Evolutionary conservation across 2,329 filamentous ascomycete species (phyloP).

Genomic region (Pseudogymnoascus sp.): DNA sequence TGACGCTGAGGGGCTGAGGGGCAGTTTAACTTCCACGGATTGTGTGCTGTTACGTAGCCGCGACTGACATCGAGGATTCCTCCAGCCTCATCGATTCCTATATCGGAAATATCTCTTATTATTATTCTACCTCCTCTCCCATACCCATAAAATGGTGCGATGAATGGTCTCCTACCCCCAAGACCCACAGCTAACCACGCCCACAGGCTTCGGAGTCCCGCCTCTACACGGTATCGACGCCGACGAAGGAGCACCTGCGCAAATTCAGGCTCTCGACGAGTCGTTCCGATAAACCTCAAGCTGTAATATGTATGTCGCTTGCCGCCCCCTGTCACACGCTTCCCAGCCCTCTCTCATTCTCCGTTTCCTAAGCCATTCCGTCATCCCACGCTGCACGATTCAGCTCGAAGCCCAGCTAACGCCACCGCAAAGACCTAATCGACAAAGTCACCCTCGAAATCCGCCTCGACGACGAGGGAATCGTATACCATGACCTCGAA

Average conservation of each 20-base stretch:
- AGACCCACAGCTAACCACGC: background rate
- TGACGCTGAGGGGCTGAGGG: constrained; percentile 5
- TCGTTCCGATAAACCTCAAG: constrained; percentile 77
- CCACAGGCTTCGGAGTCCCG: constrained; percentile 65
- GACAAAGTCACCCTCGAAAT: constrained; percentile 89
- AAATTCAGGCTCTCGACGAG: constrained; percentile 94
- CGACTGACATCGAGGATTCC: background rate
- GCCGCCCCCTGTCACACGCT: background rate
- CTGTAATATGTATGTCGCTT: constrained; percentile 76
- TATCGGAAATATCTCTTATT: background rate
- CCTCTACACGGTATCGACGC: constrained; percentile 85
- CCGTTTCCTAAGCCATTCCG: background rate
- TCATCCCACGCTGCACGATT: background rate
- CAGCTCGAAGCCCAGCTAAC: constrained; percentile 15
- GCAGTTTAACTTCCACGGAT: background rate
- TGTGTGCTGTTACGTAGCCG: background rate
- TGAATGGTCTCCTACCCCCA: background rate
- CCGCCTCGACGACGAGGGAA: constrained; percentile 69
- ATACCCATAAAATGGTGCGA: background rate
- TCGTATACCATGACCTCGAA: constrained; percentile 72
- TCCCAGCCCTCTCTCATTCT: background rate
- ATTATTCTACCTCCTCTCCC: background rate
- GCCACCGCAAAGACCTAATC: constrained; percentile 63
- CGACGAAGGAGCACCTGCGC: constrained; percentile 82
- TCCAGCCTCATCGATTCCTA: background rate